Base-by-base conservation (phyloP, 2,329 filamentous ascomycete species). In the Sporothrix inflata region DNA sequence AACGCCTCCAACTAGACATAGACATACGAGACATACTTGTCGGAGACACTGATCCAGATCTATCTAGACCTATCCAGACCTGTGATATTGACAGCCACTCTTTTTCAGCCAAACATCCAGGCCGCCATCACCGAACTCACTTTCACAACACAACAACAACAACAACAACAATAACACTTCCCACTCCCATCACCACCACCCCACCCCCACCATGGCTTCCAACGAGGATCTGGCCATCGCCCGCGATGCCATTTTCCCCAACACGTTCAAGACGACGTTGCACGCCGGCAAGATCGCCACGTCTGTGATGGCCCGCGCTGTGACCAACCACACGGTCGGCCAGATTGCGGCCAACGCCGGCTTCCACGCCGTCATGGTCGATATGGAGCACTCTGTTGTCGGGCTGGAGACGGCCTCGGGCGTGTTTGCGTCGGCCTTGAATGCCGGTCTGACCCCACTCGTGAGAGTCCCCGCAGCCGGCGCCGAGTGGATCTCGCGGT, bases 331-430 rank as follows among this genome's bases (percentile, higher is more conserved):
- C 30, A 47, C 45, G 7, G 27, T 68, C 24, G 65, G 65, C 12
- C 65, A 68, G 45, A 53, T 68, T 21, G 65, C 65, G 12, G 65
- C 65, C 65, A 68, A 68, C 19, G 42, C 65, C 4, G 65, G 65
- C 19, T 68, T 68, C 24, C 40, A 68, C 21, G 65, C 65, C 45
- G 65, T 68, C 21, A 51, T 68, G 42, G 65, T 68, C 27, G 65
- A 68, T 45, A 68, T 68, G 65, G 65, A 68, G 47, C 65, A 68
- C 45, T 68, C 65, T 11, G 65, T 40, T 2, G 65, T 68, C 14
- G 65, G 65, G 3, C 65, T 68, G 1, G 65, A 68, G 65, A 68
- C 65, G 24, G 65, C 65, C 1, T 51, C 65, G 21, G 65, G 65
- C 30, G 45, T 68, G 16, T 68, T 68, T 49, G 42, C 65, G 4